A percentile compares a stretch with the other conserved stretches of the same genome.
These are phyloP conservation scores for Lasiodiplodia sp. DNA, from an alignment of 2,329 filamentous ascomycete species.

Conservation along the genomic window DNA sequence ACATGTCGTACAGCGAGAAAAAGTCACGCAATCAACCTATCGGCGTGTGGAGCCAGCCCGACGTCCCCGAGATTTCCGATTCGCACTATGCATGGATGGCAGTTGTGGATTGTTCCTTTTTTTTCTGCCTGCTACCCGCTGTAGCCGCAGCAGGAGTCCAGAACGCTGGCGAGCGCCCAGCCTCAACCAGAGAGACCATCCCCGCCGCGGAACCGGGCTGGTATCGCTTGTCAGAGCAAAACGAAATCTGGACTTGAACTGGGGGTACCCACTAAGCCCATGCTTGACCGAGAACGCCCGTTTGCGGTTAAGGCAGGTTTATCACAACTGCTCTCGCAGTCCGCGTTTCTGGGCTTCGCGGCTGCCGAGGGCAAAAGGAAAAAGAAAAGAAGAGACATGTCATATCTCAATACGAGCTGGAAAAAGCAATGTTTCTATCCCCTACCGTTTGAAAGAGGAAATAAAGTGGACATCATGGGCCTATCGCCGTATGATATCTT, in stretches of 20 bases:
- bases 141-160: conserved; percentile 1
- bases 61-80: conserved; percentile 19
- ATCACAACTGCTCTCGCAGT: not conserved
- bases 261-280: not conserved
- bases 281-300: not conserved
- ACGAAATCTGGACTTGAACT: not conserved
- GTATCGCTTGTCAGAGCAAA: conserved; percentile 5
- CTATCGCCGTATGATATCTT: not conserved
- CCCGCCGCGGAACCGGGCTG: conserved; percentile 10
- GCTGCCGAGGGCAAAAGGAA: conserved; percentile 1
- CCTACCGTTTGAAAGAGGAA: not conserved
- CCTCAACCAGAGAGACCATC: not conserved
- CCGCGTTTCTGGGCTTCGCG: not conserved
- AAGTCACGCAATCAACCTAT: conserved; percentile 19
- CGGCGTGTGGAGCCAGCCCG: conserved; percentile 8
- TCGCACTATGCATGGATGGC: conserved; percentile 12
- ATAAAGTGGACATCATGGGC: not conserved
- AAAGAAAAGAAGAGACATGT: conserved; percentile 4
- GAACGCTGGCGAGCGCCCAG: not conserved
- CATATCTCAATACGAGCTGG: not conserved
- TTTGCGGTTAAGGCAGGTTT: not conserved
- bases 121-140: not conserved
- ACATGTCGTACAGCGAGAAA: conserved; percentile 14
- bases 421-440: conserved; percentile 8
- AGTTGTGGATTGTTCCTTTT: not conserved